phyloP scores from a whole-genome alignment of 1,284 basidiomycete genomes.

The Violaceomyces palustris region DNA sequence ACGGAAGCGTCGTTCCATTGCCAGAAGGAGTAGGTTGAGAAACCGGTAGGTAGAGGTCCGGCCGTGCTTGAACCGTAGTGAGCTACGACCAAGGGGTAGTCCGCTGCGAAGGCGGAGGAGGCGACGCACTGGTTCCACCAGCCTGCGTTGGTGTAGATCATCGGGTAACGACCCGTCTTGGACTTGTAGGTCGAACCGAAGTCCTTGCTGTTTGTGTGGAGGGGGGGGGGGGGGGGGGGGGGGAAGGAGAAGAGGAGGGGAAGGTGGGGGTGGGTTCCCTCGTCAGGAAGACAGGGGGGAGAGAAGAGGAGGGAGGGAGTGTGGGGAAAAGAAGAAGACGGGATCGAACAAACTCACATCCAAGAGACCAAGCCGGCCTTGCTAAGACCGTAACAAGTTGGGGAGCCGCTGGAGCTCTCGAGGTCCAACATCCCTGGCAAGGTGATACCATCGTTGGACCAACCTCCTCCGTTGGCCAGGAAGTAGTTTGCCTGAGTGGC shows the following conservation, averaged over 20 bases:
- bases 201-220: constrained; percentile 30
- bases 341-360: constrained; percentile 53
- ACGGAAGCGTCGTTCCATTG: constrained; percentile 60
- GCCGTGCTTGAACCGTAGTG: constrained; percentile 54
- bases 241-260: no score
- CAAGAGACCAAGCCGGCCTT: constrained; percentile 62
- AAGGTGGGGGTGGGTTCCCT: no score
- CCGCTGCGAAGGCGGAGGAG: constrained; percentile 56
- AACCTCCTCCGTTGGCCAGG: constrained; percentile 60
- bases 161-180: constrained; percentile 56
- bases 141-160: constrained; percentile 64
- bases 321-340: background rate
- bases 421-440: constrained; percentile 43
- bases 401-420: constrained; percentile 6
- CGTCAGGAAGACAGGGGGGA: no score
- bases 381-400: constrained; percentile 61
- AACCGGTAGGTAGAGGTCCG: constrained; percentile 20
- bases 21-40: constrained; percentile 61
- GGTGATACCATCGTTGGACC: constrained; percentile 26
- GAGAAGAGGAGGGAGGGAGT: no score
- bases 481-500: constrained; percentile 63
- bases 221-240: no score
- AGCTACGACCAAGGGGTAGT: constrained; percentile 63
- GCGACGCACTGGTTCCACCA: constrained; percentile 66
- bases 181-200: constrained; percentile 60